Evolutionary conservation across 2,329 filamentous ascomycete species (phyloP).

Genomic region (Lachnellula arida): DNA sequence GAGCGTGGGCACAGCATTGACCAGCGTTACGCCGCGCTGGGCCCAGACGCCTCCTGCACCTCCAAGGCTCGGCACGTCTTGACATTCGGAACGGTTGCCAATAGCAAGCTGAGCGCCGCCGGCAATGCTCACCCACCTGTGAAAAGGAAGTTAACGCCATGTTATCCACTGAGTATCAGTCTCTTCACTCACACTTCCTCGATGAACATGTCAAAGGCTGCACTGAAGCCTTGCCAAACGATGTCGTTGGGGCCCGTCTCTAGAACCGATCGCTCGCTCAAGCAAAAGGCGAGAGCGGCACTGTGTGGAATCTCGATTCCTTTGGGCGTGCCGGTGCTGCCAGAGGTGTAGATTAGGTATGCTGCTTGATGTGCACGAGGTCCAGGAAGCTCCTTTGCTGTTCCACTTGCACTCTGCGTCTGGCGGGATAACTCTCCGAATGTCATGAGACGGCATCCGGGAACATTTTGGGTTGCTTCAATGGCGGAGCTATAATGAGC

Average conservation of each 20-base stretch:
- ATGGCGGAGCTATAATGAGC: neutral
- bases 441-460: neutral
- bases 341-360: conserved; percentile 14
- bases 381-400: neutral
- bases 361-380: conserved; percentile 3
- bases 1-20: conserved; percentile 6
- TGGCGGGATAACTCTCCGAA: neutral
- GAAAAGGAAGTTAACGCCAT: neutral
- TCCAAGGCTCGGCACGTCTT: conserved; percentile 1
- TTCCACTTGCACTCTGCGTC: neutral
- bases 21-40: conserved; percentile 1
- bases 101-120: conserved; percentile 5
- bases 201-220: conserved; percentile 8
- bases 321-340: conserved; percentile 10
- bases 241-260: conserved; percentile 1
- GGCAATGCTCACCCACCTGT: conserved; percentile 6
- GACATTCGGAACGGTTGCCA: conserved; percentile 4
- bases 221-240: conserved; percentile 6
- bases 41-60: conserved; percentile 1
- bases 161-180: neutral
- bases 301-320: conserved; percentile 10
- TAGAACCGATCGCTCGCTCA: conserved; percentile 5
- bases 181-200: conserved; percentile 4
- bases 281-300: conserved; percentile 2
- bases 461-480: neutral